Evolutionary conservation across 2,329 filamentous ascomycete genomes (phyloP).

Genomic region (Alternaria gaisen): DNA sequence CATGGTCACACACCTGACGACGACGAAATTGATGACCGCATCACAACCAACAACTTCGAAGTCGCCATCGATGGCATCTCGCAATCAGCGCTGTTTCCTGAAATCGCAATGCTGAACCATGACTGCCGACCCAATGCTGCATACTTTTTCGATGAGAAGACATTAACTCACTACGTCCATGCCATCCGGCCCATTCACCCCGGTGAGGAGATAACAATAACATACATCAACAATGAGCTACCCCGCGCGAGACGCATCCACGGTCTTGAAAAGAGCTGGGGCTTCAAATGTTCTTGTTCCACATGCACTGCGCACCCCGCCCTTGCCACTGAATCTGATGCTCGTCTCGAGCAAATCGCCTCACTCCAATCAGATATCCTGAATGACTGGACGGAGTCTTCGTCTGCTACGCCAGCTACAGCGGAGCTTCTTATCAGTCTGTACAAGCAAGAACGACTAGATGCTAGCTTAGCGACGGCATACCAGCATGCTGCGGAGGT

Average conservation of each 20-base stretch:
- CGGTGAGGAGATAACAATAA: conserved; percentile 56
- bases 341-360: conserved; percentile 45
- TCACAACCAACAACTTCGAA: conserved; percentile 50
- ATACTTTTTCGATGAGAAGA: conserved; percentile 51
- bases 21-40: conserved; percentile 44
- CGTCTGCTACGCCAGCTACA: conserved; percentile 40
- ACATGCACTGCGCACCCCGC: conserved; percentile 46
- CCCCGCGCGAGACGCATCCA: conserved; percentile 40
- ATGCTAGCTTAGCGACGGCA: conserved; percentile 47
- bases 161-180: conserved; percentile 53
- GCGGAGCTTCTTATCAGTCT: conserved; percentile 49
- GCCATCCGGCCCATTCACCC: conserved; percentile 50
- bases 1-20: conserved; percentile 39
- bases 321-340: conserved; percentile 44
- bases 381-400: conserved; percentile 39
- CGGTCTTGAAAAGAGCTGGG: conserved; percentile 48
- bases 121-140: conserved; percentile 53
- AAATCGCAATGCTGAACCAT: conserved; percentile 50
- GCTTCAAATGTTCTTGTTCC: conserved; percentile 53
- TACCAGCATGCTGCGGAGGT: conserved; percentile 53
- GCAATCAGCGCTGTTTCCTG: conserved; percentile 44
- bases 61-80: conserved; percentile 31
- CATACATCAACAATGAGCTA: conserved; percentile 53
- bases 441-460: conserved; percentile 50
- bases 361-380: conserved; percentile 35